Evolutionary conservation across 352 stramenopile genomes (phyloP), one percentile per base, ranked within the genome.

Genomic region (Phytophthora hybrid): DNA sequence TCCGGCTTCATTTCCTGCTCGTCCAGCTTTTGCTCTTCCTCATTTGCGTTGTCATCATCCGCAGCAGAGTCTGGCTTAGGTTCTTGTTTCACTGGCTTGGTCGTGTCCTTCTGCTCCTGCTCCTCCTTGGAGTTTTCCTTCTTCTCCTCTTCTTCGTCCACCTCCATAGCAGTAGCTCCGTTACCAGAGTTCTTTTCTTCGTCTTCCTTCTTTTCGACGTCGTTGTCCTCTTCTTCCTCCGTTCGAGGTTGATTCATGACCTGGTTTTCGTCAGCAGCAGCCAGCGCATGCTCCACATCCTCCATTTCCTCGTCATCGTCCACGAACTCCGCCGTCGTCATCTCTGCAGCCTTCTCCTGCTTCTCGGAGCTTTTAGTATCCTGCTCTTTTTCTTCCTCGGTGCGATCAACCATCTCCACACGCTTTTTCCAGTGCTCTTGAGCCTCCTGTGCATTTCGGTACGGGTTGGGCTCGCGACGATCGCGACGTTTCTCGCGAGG

Each of bases 401-500:
- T 65, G 8, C 75, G 84, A 70, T 95, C 77, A 26, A 93, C 82
- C 84, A 94, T 94, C 59, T 95, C 97, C 8, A 99, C 88, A 56
- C 97, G 97, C 57, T 96, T 90, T 69, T 99, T 97, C 98, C 98
- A 99, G 69, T 99, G 98, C 69, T 99, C 95, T 70, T 98, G 88
- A 2, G 97, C 96, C 69, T 98, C 97, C 54, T 98, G 97, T 37
- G 97, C 93, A 73, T 98, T 96, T 14, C 95, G 91, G 59, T 99
- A 98, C 63, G 97, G 97, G 75, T 99, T 99, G 10, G 97, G 95
- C 69, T 97, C 86, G 52, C 90, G 90, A 16, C 87, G 86, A 31
- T 95, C 84, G 14, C 87, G 85, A 34, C 93, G 91, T 64, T 97
- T 92, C 62, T 95, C 83, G 3, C 91, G 87, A 63, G 57, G 70